phyloP scores from a whole-genome alignment of 768 basidiomycete species.

The Pleurotus citrinopileatus region DNA sequence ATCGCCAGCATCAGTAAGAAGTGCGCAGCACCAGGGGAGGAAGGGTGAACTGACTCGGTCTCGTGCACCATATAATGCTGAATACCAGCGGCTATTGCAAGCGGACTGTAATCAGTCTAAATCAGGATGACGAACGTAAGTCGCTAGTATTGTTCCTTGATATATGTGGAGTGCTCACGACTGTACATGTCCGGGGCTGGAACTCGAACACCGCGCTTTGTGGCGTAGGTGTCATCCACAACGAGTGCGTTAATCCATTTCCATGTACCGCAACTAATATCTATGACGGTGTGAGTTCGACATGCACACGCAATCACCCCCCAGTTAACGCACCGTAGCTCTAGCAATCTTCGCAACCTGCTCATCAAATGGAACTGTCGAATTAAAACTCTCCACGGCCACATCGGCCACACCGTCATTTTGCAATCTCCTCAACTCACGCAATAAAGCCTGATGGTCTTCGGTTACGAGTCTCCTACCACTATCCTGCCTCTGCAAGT shows the following conservation, averaged over 20 bases:
- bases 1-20: background rate
- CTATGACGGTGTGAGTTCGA: background rate
- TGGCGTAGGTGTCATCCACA: conserved; percentile 4
- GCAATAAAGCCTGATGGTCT: background rate
- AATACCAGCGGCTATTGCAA: background rate
- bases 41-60: background rate
- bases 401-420: background rate
- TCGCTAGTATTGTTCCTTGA: too few relatives aligned
- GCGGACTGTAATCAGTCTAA: background rate
- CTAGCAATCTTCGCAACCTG: background rate
- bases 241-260: conserved; percentile 1
- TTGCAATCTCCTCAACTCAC: background rate
- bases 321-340: background rate
- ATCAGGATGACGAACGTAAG: too few relatives aligned
- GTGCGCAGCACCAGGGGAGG: background rate
- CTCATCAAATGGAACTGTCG: background rate
- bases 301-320: background rate
- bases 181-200: background rate
- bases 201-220: conserved; percentile 4
- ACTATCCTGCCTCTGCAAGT: conserved; percentile 1
- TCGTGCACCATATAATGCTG: conserved; percentile 7
- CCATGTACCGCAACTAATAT: conserved; percentile 1
- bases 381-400: background rate
- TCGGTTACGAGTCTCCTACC: background rate
- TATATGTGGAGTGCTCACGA: background rate